Conservation (phyloP, 805 yeast genomes). For the Ogataea methanolica region DNA sequence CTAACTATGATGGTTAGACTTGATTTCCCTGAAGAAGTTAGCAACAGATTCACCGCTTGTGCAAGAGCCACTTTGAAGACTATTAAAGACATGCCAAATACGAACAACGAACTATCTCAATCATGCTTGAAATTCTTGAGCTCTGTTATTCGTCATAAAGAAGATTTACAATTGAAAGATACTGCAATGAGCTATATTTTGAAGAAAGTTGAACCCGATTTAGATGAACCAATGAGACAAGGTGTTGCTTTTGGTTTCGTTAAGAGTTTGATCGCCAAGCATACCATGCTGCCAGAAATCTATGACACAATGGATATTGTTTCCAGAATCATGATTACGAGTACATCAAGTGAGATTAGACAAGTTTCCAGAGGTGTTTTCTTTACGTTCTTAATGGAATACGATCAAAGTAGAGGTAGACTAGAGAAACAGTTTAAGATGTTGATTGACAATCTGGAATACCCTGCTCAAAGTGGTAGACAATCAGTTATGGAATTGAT, state of each 20-base stretch:
- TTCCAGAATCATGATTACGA: slow-evolving; percentile 82
- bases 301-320: slow-evolving; percentile 84
- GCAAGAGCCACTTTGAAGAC: slow-evolving; percentile 58
- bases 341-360: slow-evolving; percentile 76
- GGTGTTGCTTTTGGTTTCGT: slow-evolving; percentile 83
- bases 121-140: slow-evolving; percentile 71
- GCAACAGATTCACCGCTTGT: slow-evolving; percentile 49
- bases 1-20: slow-evolving; percentile 56
- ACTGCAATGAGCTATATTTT: slow-evolving; percentile 70
- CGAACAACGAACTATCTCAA: slow-evolving; percentile 77
- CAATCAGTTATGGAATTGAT: slow-evolving; percentile 87
- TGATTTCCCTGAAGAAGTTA: slow-evolving; percentile 53
- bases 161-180: slow-evolving; percentile 61
- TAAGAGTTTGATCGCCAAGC: slow-evolving; percentile 70
- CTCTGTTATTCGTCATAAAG: slow-evolving; percentile 63
- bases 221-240: slow-evolving; percentile 85
- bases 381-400: slow-evolving; percentile 84
- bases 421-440: slow-evolving; percentile 78
- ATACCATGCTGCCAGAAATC: slow-evolving; percentile 76
- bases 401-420: slow-evolving; percentile 86
- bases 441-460: slow-evolving; percentile 73
- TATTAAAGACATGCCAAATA: slow-evolving; percentile 70
- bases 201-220: slow-evolving; percentile 72
- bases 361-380: slow-evolving; percentile 80
- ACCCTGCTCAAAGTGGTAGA: slow-evolving; percentile 83